These are phyloP conservation scores for Marchantia paleacea DNA, from an alignment of 225 moss, liverwort and hornwort genomes.

Conservation along the genomic window DNA sequence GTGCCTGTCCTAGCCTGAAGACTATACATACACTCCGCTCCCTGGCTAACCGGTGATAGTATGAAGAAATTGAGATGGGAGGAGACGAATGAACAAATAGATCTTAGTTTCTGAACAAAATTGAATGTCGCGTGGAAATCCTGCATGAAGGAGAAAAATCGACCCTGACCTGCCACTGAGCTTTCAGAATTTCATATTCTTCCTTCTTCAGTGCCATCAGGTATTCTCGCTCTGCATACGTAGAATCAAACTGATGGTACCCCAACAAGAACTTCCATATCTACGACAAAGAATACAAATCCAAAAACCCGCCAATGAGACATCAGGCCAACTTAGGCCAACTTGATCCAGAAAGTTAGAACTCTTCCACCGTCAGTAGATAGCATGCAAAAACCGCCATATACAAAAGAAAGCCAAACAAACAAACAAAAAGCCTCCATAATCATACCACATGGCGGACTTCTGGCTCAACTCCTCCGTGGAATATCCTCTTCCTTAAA, in stretches of 20 bases:
- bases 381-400: not conserved
- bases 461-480: slow-evolving; percentile 78
- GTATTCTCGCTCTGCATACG: slow-evolving; percentile 62
- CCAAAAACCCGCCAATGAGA: not conserved
- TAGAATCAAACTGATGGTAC: slow-evolving; percentile 68
- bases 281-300: slow-evolving; percentile 35
- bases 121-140: no score
- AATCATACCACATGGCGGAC: slow-evolving; percentile 66
- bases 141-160: not conserved
- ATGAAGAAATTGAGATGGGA: not conserved
- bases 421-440: not conserved
- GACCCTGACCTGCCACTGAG: slow-evolving; percentile 80
- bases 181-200: slow-evolving; percentile 68
- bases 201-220: slow-evolving; percentile 58
- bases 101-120: not conserved
- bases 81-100: not conserved
- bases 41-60: not conserved
- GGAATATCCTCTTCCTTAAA: slow-evolving; percentile 74
- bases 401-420: not conserved
- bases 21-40: not conserved
- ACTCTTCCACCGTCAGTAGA: not conserved
- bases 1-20: not conserved
- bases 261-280: slow-evolving; percentile 95
- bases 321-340: not conserved
- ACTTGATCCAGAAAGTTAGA: not conserved